A percentile compares a stretch with the other conserved stretches of the same genome.
phyloP scores from a whole-genome alignment of 108 stramenopile genomes.

The Fragilaria crotonensis region DNA sequence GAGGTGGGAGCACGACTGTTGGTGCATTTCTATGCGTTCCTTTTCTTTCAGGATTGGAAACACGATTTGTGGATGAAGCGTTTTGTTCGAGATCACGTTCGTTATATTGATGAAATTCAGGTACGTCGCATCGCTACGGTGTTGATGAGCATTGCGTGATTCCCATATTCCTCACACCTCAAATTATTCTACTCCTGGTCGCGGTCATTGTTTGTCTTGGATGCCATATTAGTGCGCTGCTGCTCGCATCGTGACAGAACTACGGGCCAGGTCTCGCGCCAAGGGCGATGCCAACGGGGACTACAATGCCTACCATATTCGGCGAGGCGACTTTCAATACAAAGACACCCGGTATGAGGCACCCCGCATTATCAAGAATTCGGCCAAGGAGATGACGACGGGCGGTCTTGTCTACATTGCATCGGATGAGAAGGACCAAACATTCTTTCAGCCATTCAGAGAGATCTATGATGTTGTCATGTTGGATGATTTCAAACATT shows the following conservation, averaged over 20 bases:
- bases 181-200: too few relatives aligned
- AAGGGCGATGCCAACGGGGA: slow-evolving; percentile 13
- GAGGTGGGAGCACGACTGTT: slow-evolving; percentile 57
- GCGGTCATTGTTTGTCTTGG: too few relatives aligned
- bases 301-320: slow-evolving; percentile 83
- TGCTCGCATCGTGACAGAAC: slow-evolving; percentile 69
- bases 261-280: slow-evolving; percentile 47
- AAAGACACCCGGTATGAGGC: slow-evolving; percentile 32
- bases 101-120: slow-evolving; percentile 87
- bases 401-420: slow-evolving; percentile 57
- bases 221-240: slow-evolving; percentile 52
- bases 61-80: slow-evolving; percentile 71
- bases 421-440: slow-evolving; percentile 54
- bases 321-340: slow-evolving; percentile 81
- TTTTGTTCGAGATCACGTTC: slow-evolving; percentile 83
- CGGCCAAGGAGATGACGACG: slow-evolving; percentile 15
- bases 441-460: slow-evolving; percentile 54
- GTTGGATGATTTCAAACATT: slow-evolving; percentile 56
- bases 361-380: slow-evolving; percentile 11
- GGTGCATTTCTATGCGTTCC: slow-evolving; percentile 87
- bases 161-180: too few relatives aligned
- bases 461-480: slow-evolving; percentile 47
- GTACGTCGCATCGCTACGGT: background rate
- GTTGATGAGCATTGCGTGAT: too few relatives aligned
- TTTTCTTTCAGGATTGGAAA: slow-evolving; percentile 88